Conservation (phyloP, 108 stramenopile genomes). For the Skeletonema costatum region DNA sequence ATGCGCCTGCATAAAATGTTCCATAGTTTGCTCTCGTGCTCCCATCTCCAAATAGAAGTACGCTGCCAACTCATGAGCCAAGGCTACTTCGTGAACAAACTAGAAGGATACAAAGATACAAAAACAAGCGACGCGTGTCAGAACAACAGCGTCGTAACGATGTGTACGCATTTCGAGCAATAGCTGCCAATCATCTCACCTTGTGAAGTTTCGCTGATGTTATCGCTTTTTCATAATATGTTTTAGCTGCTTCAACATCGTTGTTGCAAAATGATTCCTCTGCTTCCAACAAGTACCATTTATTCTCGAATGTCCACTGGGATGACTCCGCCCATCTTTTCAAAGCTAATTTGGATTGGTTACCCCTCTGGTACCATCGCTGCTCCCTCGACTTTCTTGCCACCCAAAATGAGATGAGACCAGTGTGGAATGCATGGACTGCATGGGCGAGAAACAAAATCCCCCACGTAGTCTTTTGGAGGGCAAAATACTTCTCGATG, state of each 20-base stretch:
- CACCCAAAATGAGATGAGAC: neutral
- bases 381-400: neutral
- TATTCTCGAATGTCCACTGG: neutral
- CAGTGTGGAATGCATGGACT: no score
- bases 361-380: neutral
- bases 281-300: neutral
- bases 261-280: neutral
- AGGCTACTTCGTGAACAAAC: neutral
- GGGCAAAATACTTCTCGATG: no score
- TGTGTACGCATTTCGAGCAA: neutral
- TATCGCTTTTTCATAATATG: neutral
- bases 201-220: neutral
- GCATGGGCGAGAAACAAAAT: no score
- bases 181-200: neutral
- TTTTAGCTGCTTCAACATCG: neutral
- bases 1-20: no score
- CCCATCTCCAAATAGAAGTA: neutral
- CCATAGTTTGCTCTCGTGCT: neutral
- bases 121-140: neutral
- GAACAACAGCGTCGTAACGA: neutral
- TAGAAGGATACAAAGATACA: neutral
- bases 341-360: neutral
- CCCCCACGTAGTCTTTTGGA: no score
- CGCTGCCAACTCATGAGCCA: neutral
- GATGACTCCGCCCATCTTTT: neutral